Base-by-base conservation (phyloP, 2,329 filamentous ascomycete species). In the Sclerotinia nivalis region DNA sequence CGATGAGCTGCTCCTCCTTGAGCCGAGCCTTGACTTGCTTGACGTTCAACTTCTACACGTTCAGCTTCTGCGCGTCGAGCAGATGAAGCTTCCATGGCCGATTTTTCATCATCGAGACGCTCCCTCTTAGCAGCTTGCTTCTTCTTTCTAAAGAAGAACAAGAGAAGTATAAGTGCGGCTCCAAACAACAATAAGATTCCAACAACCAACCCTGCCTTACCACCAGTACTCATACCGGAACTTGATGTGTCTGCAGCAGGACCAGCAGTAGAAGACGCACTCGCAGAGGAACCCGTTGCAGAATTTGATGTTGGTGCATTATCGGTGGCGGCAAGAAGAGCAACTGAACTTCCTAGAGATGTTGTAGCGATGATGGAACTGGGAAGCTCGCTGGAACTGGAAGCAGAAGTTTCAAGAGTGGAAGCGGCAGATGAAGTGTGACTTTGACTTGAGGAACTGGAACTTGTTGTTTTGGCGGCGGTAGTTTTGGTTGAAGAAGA, bases 121-220 rank as follows among this genome's bases (percentile, higher is more conserved):
- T 84, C 81, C 18, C 80, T 79, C 74, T 86, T 81, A 62, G 85
- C 82, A 79, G 89, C 87, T 85, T 90, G 92, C 84, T 90, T 92
- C 77, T 88, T 88, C 75, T 81, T 84, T 75, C 86, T 89, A 78
- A 93, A 86, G 71, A 93, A 79, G 79, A 96, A 89, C 77, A 93
- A 90, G 28, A 91, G 83, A 31, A 91, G 79, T n/a, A 89, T 82
- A 43, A 88, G 87, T 37, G 96, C 78, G 2, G 90, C 80, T 45
- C 90, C 86, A 37, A 97, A 75, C 62, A 87, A 87, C 9, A 90
- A 84, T 45, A 97, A 81, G 61, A 96, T 88, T 76, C 93, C 94
- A 78, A 97, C 89, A 8, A 91, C 93, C 72, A 97, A 87, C 71
- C 96, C 96, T 56, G 93, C 94, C 84, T 88, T 72, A 81, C 86